Conservation (phyloP, 148 eudicot species). For the Nepenthes mirabilis region DNA sequence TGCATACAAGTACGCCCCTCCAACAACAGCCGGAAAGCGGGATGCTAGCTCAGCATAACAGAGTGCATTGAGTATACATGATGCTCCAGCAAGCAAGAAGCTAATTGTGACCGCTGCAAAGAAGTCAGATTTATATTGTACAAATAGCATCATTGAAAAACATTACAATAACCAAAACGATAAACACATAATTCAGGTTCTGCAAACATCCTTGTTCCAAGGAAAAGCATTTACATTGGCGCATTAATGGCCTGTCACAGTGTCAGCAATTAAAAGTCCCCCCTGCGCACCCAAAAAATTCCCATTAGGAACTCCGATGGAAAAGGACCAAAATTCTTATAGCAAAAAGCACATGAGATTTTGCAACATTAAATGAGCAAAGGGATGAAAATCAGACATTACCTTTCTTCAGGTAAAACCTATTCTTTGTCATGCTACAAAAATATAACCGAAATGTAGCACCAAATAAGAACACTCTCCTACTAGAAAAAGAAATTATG, state of each 20-base stretch:
- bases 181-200: background rate
- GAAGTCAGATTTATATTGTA: background rate
- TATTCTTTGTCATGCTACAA: too few relatives aligned
- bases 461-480: too few relatives aligned
- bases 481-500: too few relatives aligned
- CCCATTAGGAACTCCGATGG: too few relatives aligned
- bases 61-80: slow-evolving; percentile 87
- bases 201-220: background rate
- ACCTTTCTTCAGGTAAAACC: too few relatives aligned
- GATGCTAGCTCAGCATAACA: slow-evolving; percentile 95
- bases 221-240: background rate
- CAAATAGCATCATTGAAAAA: background rate
- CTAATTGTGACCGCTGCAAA: slow-evolving; percentile 86
- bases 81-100: slow-evolving; percentile 80
- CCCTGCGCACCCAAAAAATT: background rate
- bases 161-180: background rate
- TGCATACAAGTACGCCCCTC: slow-evolving; percentile 89
- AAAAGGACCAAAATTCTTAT: background rate
- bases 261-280: background rate
- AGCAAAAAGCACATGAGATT: background rate
- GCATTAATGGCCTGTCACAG: too few relatives aligned
- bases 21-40: slow-evolving; percentile 95
- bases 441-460: too few relatives aligned
- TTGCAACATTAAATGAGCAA: slow-evolving; percentile 1
- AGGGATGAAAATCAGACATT: too few relatives aligned